Base-by-base conservation (phyloP, 2,329 filamentous ascomycete genomes). In the Phialophora verrucosa region DNA sequence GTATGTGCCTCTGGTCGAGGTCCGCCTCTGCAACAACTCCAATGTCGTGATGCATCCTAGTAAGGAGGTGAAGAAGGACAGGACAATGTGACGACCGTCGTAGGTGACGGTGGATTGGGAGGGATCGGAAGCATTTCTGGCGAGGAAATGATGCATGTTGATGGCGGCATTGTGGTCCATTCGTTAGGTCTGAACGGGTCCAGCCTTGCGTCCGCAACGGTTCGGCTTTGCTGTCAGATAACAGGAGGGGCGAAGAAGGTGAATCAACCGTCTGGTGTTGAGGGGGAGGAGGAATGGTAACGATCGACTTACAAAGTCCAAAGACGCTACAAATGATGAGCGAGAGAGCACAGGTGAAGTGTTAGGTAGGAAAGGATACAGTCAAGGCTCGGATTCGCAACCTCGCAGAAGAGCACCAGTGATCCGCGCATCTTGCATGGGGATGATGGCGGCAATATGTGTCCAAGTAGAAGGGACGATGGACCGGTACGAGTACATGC, bases 1-100 rank as follows among this genome's bases (percentile, higher is more conserved):
- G 75, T 88, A 87, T 62, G 85, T 76, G 8, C 90, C 90, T 74
- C 85, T 86, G 62, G 85, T 85, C 1, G 90, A 88, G 0, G 90
- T 92, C 71, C 91, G 84, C 65, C 91, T 83, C 75, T 95, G 91
- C 59, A 96, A 87, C 65, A 96, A 81, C 77, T 96, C 93, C 35
- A 96, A 82, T 0, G 92, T 93, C 3, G 92, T 92, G 59, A 87
- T 84, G 57, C 91, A 89, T 68, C 93, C 93, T 70, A 91, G 81
- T 69, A 91, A 87, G 74, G 92, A 95, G 70, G 89, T 83, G 51
- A 90, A 78, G 72, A 86, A 90, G 1, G 88, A 90, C 10, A 92
- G 83, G 27, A 89, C 83, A 12, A 94, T 84, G 56, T 70, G 61
- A 17, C 47, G 56, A 35, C 62, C 56, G 49, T 61, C 62, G 20